Percentiles rank a stretch among this genome's conserved stretches.
phyloP scores from a whole-genome alignment of 2,329 filamentous ascomycete genomes.

The Nothomitra cinnamomea region DNA sequence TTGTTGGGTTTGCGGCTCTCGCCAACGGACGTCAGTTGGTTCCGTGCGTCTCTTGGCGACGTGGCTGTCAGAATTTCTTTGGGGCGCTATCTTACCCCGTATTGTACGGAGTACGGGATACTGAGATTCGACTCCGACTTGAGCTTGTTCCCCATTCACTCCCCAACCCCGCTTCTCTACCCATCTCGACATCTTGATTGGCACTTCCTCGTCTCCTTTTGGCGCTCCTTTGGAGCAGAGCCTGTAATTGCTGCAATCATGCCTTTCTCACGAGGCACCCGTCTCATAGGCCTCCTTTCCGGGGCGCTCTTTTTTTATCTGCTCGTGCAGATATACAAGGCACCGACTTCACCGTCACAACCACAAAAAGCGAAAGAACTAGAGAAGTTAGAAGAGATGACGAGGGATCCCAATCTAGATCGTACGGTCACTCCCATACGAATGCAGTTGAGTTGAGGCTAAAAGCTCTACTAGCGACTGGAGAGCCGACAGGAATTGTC shows the following conservation, averaged over 20 bases:
- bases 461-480: slow-evolving; percentile 42
- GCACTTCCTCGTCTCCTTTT: background rate
- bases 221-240: background rate
- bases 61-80: no score
- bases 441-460: background rate
- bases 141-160: no score
- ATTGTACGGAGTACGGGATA: no score
- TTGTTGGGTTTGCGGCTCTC: no score
- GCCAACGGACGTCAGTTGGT: no score
- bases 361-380: slow-evolving; percentile 19
- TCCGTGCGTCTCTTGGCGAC: no score
- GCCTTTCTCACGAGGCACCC: background rate
- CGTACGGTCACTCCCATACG: slow-evolving; percentile 36
- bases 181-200: background rate
- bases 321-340: slow-evolving; percentile 49
- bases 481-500: slow-evolving; percentile 64
- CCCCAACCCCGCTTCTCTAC: no score
- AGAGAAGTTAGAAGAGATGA: slow-evolving; percentile 37
- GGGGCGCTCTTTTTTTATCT: background rate
- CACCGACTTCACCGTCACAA: slow-evolving; percentile 26
- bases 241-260: background rate
- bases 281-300: background rate
- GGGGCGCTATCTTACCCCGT: no score
- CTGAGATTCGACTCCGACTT: no score
- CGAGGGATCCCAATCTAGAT: slow-evolving; percentile 72